Base-by-base conservation (phyloP, 2,329 filamentous ascomycete species). In the Zymoseptoria ardabiliae region DNA sequence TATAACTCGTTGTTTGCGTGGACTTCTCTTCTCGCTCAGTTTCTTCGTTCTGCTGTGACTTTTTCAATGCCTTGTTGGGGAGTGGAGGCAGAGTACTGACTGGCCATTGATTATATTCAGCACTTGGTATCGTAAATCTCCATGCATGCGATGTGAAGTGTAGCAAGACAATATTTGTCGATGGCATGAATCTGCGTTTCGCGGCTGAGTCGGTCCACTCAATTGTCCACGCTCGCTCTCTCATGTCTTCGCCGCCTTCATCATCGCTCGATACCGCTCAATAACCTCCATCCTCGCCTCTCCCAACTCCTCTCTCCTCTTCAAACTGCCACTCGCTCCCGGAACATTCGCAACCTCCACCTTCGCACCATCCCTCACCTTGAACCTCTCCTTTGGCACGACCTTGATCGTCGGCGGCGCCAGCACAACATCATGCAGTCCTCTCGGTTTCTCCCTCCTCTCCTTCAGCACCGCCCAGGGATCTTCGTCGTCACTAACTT, bases 391-490 rank as follows among this genome's bases (percentile, higher is more conserved):
- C 62, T 74, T 82, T 6, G 81, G 80, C 54, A 81, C 81, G 62
- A 82, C 85, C 65, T 84, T 82, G 57, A 95, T 81, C 63, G 83
- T 82, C 0, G 92, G 91, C 28, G 92, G 92, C 45, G 89, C 91
- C 68, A 86, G 80, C 2, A 84, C 91, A 25, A 92, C 80, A 72
- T 83, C 80, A 63, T 80, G 75, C 54, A 82, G 56, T 0, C 78
- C 78, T 25, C 72, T 74, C 4, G 71, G 67, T 65, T 84, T 82
- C 23, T 83, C 85, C 58, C 85, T 79, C 75, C 85, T 85, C 71
- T 81, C 81, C 71, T 87, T 87, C 65, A 96, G 74, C 62, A 84
- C 84, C 50, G 83, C 85, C 90, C 90, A 96, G 0, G 90, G 89
- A 72, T 93, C 90, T 9, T 85, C 83, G 55, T 85, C 80, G 50